Evolutionary conservation across 345 rosid genomes (phyloP), one percentile per base, ranked within the genome.

Genomic region (Physaria fendleri): DNA sequence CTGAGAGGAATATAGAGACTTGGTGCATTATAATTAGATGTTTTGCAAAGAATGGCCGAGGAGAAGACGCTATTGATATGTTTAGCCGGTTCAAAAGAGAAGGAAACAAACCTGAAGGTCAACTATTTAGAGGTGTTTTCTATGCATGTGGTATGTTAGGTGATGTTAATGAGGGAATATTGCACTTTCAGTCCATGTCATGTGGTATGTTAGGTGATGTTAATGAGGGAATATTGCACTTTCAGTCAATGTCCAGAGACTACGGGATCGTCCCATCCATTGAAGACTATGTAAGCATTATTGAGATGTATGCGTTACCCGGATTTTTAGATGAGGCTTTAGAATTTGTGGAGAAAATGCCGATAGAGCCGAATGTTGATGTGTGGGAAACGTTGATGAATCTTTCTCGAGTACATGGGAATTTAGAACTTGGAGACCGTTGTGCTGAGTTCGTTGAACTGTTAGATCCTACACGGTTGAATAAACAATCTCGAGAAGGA

Each of bases 311-410:
- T 51, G 95, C 88, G 11, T 77, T 73, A 39, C 18, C 72, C 5
- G 98, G 98, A 2, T 76, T 82, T 72, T 59, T 88, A 41, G 81
- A 82, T 12, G 98, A 92, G 69, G 95, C 96, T 1, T 58, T 86
- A 21, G 88, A 83, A 14, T 88, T 92, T 56, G 64, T 77, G 3
- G 84, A 80, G 65, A 78, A 73, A 22, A 79, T 92, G 84, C 88
- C 90, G 2, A 5, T 75, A 33, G 76, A 80, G 71, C 81, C 95
- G 13, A 77, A 62, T 53, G 71, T 59, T 46, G 83, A 81, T 56
- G 74, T 86, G 34, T 88, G 95, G 95, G 88, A 84, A 71, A 76
- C 82, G 21, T 61, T 92, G 54, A 88, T 91, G 98, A 81, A 79
- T 47, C 79, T 77, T 3, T 74, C 90, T 65, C 74, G 95, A 46